Evolutionary conservation across 176 grass and related monocot genomes (phyloP).

Genomic region (Triticum dicoccoides): DNA sequence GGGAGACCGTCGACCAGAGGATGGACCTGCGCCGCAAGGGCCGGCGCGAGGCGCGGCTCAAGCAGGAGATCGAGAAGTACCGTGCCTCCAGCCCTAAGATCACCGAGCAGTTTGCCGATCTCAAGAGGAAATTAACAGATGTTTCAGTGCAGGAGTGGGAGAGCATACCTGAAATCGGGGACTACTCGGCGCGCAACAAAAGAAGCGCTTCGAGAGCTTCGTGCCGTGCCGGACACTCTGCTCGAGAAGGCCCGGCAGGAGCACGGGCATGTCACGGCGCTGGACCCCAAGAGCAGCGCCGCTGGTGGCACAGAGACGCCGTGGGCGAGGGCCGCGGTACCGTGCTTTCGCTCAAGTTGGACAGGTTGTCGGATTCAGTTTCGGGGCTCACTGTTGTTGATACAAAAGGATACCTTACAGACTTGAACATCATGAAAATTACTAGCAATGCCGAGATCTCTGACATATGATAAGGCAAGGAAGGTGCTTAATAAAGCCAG

Average conservation of each 20-base stretch:
- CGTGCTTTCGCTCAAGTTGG: conserved; percentile 81
- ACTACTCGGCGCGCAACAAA: conserved; percentile 86
- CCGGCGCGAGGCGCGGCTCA: conserved; percentile 73
- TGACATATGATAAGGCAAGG: conserved; percentile 83
- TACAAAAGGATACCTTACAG: conserved; percentile 86
- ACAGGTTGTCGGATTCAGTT: conserved; percentile 83
- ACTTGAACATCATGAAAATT: conserved; percentile 91
- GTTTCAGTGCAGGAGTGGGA: conserved; percentile 76
- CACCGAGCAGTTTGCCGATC: conserved; percentile 85
- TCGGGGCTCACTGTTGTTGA: conserved; percentile 81
- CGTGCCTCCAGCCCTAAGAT: conserved; percentile 89
- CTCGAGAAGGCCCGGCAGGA: conserved; percentile 92
- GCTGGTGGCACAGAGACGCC: conserved; percentile 77
- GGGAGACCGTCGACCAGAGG: conserved; percentile 74
- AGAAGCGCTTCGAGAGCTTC: conserved; percentile 92
- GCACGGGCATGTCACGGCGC: conserved; percentile 73
- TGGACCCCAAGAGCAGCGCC: conserved; percentile 67
- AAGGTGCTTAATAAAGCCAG: conserved; percentile 91
- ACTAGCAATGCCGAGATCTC: conserved; percentile 42
- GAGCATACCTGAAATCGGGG: conserved; percentile 87
- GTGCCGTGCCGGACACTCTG: conserved; percentile 76
- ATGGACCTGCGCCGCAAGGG: conserved; percentile 84
- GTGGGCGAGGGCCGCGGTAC: conserved; percentile 87
- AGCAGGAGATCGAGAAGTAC: conserved; percentile 95
- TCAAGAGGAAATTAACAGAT: conserved; percentile 71